A percentile compares a stretch with the other conserved stretches of the same genome.
phyloP scores from a whole-genome alignment of 352 stramenopile species.

The Plasmopara muralis region DNA sequence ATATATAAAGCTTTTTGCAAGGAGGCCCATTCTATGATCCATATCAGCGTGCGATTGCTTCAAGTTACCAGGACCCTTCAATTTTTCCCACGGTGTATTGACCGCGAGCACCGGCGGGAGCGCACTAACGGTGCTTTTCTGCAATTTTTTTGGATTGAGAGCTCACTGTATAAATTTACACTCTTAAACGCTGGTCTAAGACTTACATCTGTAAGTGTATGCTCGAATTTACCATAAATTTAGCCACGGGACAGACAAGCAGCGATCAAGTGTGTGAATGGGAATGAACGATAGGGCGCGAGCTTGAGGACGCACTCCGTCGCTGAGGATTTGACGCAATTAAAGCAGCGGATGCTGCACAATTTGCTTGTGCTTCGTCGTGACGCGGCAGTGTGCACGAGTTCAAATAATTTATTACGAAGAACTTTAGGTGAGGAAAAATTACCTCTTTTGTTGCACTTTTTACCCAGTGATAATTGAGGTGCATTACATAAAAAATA shows the following conservation, averaged over 20 bases:
- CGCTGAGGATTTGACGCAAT: conserved; percentile 54
- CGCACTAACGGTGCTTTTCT: too few relatives aligned
- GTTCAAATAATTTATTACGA: conserved; percentile 50
- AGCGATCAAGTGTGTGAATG: conserved; percentile 50
- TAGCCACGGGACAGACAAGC: conserved; percentile 48
- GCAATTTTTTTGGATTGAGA: too few relatives aligned
- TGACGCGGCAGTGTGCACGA: conserved; percentile 66
- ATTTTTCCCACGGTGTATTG: neutral
- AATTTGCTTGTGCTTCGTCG: conserved; percentile 34
- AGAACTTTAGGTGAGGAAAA: conserved; percentile 79
- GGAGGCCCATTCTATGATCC: neutral
- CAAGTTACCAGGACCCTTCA: neutral
- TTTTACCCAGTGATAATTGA: conserved; percentile 52
- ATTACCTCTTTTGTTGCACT: conserved; percentile 69
- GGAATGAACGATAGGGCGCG: conserved; percentile 43
- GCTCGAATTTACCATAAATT: conserved; percentile 40
- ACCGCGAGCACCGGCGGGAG: too few relatives aligned
- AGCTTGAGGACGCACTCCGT: conserved; percentile 50
- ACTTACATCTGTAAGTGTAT: conserved; percentile 42
- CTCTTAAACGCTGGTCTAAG: conserved; percentile 34
- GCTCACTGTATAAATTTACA: too few relatives aligned
- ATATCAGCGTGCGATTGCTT: neutral
- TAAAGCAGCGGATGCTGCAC: conserved; percentile 48
- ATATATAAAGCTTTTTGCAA: too few relatives aligned
- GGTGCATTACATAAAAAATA: conserved; percentile 60